Evolutionary conservation across 1,284 basidiomycete species (phyloP).

Genomic region (Heterobasidion parviporum): DNA sequence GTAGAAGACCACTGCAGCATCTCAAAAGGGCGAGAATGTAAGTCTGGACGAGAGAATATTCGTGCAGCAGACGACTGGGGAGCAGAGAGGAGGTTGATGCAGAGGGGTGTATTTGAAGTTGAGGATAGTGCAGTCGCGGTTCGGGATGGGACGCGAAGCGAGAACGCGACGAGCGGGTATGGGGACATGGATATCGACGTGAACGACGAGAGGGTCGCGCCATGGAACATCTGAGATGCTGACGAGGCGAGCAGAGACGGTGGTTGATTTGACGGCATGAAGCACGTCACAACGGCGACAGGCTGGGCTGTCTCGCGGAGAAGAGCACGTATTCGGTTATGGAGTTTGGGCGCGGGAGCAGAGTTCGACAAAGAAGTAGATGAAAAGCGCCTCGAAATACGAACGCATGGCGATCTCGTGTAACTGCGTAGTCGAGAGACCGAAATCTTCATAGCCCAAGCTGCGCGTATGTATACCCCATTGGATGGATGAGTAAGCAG

Average conservation of each 20-base stretch:
- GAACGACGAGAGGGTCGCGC: slow-evolving; percentile 88
- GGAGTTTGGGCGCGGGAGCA: slow-evolving; percentile 7
- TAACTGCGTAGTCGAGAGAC: too few relatives aligned
- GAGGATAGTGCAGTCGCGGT: slow-evolving; percentile 51
- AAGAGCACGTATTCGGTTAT: slow-evolving; percentile 22
- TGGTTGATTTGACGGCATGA: slow-evolving; percentile 19
- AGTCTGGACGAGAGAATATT: slow-evolving; percentile 56
- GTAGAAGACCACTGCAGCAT: slow-evolving; percentile 32
- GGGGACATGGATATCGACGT: slow-evolving; percentile 87
- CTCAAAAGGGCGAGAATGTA: slow-evolving; percentile 49
- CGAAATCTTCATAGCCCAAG: neutral
- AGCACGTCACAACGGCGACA: slow-evolving; percentile 31
- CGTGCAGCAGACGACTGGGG: slow-evolving; percentile 46
- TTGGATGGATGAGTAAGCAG: neutral
- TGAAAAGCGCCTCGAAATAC: neutral
- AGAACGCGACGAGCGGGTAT: slow-evolving; percentile 79
- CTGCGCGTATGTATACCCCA: neutral
- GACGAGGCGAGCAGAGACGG: neutral
- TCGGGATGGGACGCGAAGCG: slow-evolving; percentile 81
- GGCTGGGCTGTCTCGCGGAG: slow-evolving; percentile 33
- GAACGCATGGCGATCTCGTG: neutral
- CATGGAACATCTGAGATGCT: slow-evolving; percentile 45
- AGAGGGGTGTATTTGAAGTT: slow-evolving; percentile 36
- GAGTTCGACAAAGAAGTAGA: neutral
- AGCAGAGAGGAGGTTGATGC: slow-evolving; percentile 63